These are phyloP conservation scores for Dioscorea alata DNA, from an alignment of 106 monocot species.

Conservation along the genomic window DNA sequence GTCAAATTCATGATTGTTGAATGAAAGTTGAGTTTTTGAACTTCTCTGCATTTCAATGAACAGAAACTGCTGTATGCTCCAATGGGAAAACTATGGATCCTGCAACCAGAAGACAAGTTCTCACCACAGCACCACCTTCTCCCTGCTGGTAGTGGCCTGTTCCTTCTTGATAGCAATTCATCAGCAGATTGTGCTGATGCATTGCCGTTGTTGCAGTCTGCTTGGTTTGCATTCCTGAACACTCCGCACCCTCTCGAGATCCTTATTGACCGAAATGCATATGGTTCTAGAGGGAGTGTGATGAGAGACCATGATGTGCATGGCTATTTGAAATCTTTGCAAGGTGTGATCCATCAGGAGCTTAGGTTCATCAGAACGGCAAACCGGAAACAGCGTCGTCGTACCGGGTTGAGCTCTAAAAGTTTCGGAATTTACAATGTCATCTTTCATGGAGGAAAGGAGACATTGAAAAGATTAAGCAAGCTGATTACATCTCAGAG, in stretches of 20 bases:
- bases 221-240: conserved; percentile 27
- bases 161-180: conserved; percentile 4
- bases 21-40: background rate
- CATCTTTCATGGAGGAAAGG: conserved; percentile 15
- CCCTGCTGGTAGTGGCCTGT: conserved; percentile 23
- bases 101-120: conserved; percentile 29
- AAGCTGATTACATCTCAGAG: conserved; percentile 10
- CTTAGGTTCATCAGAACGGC: conserved; percentile 5
- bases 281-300: conserved; percentile 16
- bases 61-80: conserved; percentile 34
- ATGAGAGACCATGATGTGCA: conserved; percentile 24
- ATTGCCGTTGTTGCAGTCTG: conserved; percentile 5
- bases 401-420: conserved; percentile 2
- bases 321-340: conserved; percentile 16
- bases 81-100: conserved; percentile 27
- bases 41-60: background rate
- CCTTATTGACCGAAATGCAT: conserved; percentile 19
- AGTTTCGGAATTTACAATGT: background rate
- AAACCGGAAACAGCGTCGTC: background rate
- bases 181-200: conserved; percentile 1
- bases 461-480: conserved; percentile 14
- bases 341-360: conserved; percentile 14
- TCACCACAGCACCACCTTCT: conserved; percentile 33
- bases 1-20: background rate
- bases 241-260: conserved; percentile 39